Base-by-base conservation (phyloP, 2,329 filamentous ascomycete species). In the Botrytis sinoallii region DNA sequence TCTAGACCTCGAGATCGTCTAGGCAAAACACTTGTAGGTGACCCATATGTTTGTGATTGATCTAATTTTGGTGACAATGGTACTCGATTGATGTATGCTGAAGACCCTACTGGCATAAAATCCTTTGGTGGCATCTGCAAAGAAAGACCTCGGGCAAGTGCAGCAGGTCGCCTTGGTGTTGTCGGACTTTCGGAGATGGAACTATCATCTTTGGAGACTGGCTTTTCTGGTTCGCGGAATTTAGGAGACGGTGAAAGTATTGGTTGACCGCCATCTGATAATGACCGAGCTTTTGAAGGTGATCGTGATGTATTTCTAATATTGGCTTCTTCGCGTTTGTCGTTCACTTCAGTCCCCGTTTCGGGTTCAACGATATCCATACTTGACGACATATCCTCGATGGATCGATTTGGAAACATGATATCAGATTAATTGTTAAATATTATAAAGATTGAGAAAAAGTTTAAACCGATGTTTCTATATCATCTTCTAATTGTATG, bases 1-100 rank as follows among this genome's bases (percentile, higher is more conserved):
- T 98, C 95, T 75, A 98, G 86, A 61, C 95, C 95, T 73, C 95
- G 90, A 44, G 95, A 98, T 75, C 95, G 91, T 76, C 95, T 90
- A 29, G 95, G 95, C 12, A 98, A 87, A 65, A 97, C 92, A 71
- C 95, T 97, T 40, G 93, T 92, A 3, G 95, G 94, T 2, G 94
- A 95, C 60, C 92, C 92, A 84, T 97, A 97, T 66, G 91, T 93
- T 77, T 94, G 92, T 32, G 92, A 91, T 73, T 93, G 88, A 82
- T 97, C 94, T 76, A 96, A 88, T 82, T 97, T 94, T 25, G 95
- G 94, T 3, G 94, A 97, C 74, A 95, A 86, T 78, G 94, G 93
- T 40, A 85, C 84, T 75, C 86, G 90, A 79, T 88, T 91, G 76
- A 85, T 83, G 70, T 86, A 84, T 75, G 85, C 82, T 75, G 86